Evolutionary conservation across 1,139 yeast species (phyloP), one percentile per base, ranked within the genome.

Genomic region (Kodamaea arcana): DNA sequence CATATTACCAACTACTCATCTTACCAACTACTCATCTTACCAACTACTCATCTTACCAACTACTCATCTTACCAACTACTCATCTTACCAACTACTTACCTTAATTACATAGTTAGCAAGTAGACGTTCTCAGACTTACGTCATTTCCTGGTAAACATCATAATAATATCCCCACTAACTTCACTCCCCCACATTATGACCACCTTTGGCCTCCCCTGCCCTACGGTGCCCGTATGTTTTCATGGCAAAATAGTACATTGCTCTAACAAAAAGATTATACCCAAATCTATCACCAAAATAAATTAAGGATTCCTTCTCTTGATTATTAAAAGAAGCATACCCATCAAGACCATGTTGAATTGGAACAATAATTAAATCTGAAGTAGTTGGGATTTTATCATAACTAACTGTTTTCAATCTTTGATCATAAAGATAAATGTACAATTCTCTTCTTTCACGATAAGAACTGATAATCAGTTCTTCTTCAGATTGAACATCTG

Each of bases 371-470:
- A 24, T 24, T 11, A 24, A 24, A 6, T 24, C 27, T 24, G 27
- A 14, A 24, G 27, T 14, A 24, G 7, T 24, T 14, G 27, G 15
- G n/a, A n/a, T n/a, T n/a, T 24, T n/a, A 7, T 7, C 11, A 14
- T n/a, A n/a, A 7, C 15, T n/a, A 24, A 24, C 15, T 7, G 7
- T 11, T 9, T 18, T 18, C 22, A 18, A 18, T 25, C 33, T 39
- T 3, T 34, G 23, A 40, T 56, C 61, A 33, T 49, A 42, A 15
- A 56, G 33, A 34, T 48, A 40, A 3, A 56, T 50, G 12, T 30
- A 31, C 25, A 54, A 30, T 12, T 39, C 45, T 34, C 52, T 39
- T 10, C 25, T 38, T 11, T 16, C 15, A 2, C 27, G 27, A 18
- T 33, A 26, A n/a, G 28, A 29, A 22, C 18, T 25, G 17, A 29